These are phyloP conservation scores for Pichia sp. DNA, from an alignment of 1,139 yeast species.

Conservation along the genomic window DNA sequence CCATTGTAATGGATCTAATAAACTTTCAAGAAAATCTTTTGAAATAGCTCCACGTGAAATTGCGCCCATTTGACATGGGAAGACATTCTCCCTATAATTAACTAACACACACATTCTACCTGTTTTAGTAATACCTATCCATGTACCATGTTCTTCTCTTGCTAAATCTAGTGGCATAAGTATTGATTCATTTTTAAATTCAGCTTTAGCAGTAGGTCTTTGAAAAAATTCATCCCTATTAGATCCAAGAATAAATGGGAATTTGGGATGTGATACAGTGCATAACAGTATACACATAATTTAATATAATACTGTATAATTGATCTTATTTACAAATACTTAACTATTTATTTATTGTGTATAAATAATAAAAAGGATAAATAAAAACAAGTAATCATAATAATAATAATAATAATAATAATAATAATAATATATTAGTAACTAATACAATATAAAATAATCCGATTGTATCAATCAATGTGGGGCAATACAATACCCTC, in stretches of 20 bases:
- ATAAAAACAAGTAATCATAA: too few species aligned
- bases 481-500: conserved; percentile 16
- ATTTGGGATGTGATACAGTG: conserved; percentile 23
- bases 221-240: conserved; percentile 81
- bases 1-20: conserved; percentile 43
- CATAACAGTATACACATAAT: conserved; percentile 29
- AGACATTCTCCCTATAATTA: conserved; percentile 50
- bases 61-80: conserved; percentile 30
- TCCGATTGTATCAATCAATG: not conserved
- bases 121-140: conserved; percentile 69
- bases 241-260: conserved; percentile 63
- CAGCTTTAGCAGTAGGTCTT: conserved; percentile 64
- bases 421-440: too few species aligned
- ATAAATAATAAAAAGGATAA: too few species aligned
- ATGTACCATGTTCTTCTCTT: conserved; percentile 74
- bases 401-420: too few species aligned
- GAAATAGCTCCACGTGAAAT: conserved; percentile 69
- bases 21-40: conserved; percentile 46
- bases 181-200: conserved; percentile 37
- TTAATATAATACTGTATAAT: too few species aligned
- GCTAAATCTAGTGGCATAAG: conserved; percentile 75
- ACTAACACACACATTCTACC: conserved; percentile 72
- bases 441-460: not conserved
- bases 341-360: too few species aligned
- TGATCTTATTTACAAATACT: too few species aligned